Base-by-base conservation (phyloP, 805 yeast species). In the Candida silvicultrix region DNA sequence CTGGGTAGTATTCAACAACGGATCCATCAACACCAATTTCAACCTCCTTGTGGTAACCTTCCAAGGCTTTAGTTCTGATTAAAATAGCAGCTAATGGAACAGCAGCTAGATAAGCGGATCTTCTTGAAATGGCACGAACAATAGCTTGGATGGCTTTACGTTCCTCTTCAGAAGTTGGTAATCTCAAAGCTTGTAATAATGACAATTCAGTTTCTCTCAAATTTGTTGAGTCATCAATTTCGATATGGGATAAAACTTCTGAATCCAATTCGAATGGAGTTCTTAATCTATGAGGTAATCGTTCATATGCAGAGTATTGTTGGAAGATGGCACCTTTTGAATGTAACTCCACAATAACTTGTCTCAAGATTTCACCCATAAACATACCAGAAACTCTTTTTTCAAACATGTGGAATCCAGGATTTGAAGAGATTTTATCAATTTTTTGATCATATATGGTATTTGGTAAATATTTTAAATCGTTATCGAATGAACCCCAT, bases 401-500 rank as follows among this genome's bases (percentile, higher is more conserved):
- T 66, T 90, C 97, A 68, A 89, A 94, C 73, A 90, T 77, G 64
- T 94, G 97, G 70, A 71, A 87, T 8, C 95, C 95, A 36, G 80
- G 82, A 64, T 92, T 92, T 11, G 94, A 75, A 21, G 97, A 85
- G 38, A 66, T 65, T 51, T 72, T 74, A 63, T 92, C 95, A 53
- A 92, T 80, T 23, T 67, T 71, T 42, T 69, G 65, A 68, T 92
- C 99, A 63, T 81, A 90, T 49, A 79, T 77, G 4, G 96, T 86
- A 42, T 71, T 75, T 49, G 97, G 97, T 51, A 92, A 71, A 37
- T 81, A 71, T 53, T 78, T 73, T 50, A 89, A 73, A 20, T 79
- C 82, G 61, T 92, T 92, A 67, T 92, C 98, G 59, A 90, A 92
- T 38, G 97, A 89, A 51, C 98, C 98, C 97, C 98, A 94, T 68